Conservation (phyloP, 768 basidiomycete genomes). For the Tylopilus felleus region DNA sequence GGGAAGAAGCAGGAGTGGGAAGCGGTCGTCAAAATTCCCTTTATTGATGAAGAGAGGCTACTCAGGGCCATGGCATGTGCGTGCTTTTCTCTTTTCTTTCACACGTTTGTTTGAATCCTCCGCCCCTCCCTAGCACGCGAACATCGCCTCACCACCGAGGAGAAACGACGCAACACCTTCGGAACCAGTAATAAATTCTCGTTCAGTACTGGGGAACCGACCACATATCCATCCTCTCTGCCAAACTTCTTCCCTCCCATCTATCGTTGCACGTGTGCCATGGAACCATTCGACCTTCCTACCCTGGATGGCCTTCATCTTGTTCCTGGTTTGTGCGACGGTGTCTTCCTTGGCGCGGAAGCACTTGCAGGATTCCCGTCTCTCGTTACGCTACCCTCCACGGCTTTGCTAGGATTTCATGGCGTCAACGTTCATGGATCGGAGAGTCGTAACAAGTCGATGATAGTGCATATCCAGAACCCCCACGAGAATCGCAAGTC, state of each 20-base stretch:
- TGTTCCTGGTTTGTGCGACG: constrained; percentile 82
- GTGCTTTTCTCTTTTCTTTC: not conserved
- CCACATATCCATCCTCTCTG: constrained; percentile 82
- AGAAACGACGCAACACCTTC: constrained; percentile 68
- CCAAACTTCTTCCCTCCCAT: constrained; percentile 95
- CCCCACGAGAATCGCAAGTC: constrained; percentile 62
- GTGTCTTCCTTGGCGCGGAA: constrained; percentile 78
- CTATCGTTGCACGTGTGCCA: constrained; percentile 71
- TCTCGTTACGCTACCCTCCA: constrained; percentile 81
- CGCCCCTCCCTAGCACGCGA: constrained; percentile 58
- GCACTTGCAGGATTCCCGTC: constrained; percentile 97
- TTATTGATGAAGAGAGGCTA: constrained; percentile 81
- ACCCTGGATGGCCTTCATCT: constrained; percentile 82
- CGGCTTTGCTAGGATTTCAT: constrained; percentile 74
- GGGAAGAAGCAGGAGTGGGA: constrained; percentile 99
- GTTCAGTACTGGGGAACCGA: constrained; percentile 61
- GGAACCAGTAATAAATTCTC: constrained; percentile 80
- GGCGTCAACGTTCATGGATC: constrained; percentile 91
- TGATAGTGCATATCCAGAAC: constrained; percentile 84
- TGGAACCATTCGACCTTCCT: constrained; percentile 85
- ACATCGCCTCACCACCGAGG: constrained; percentile 70
- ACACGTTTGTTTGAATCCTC: not conserved
- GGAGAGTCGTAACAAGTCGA: constrained; percentile 89
- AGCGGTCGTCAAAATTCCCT: constrained; percentile 97
- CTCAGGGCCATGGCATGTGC: constrained; percentile 78